Conservation (phyloP, 1,284 basidiomycete species). For the Ceratobasidium sp. region DNA sequence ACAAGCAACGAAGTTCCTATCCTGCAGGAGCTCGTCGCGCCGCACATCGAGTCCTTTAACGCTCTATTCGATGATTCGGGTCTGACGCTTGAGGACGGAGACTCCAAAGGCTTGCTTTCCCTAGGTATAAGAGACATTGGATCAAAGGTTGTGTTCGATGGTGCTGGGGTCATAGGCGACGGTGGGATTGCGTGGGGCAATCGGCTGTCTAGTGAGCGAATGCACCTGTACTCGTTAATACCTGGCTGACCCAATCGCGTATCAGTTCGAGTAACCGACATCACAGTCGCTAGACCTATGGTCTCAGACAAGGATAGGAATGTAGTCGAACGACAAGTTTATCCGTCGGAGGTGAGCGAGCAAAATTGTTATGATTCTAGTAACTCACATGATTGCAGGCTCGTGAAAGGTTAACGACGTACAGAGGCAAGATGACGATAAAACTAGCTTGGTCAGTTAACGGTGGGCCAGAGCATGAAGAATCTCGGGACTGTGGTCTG, state of each 20-base stretch:
- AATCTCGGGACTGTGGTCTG: slow-evolving; percentile 88
- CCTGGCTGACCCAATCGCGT: not conserved
- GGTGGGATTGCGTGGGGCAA: slow-evolving; percentile 74
- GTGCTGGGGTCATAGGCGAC: slow-evolving; percentile 61
- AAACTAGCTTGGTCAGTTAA: slow-evolving; percentile 90
- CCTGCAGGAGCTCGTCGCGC: slow-evolving; percentile 91
- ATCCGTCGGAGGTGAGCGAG: slow-evolving; percentile 80
- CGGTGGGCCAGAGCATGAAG: slow-evolving; percentile 71
- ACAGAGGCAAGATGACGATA: slow-evolving; percentile 90
- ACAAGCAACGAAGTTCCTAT: slow-evolving; percentile 77
- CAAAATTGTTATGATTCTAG: not conserved
- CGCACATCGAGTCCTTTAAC: slow-evolving; percentile 97
- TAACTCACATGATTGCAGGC: slow-evolving; percentile 60
- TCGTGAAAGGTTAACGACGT: slow-evolving; percentile 90
- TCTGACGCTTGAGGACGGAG: slow-evolving; percentile 71
- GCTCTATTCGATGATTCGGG: slow-evolving; percentile 90
- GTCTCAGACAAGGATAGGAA: slow-evolving; percentile 84
- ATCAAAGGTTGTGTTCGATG: slow-evolving; percentile 91
- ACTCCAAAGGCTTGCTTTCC: slow-evolving; percentile 81
- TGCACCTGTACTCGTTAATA: slow-evolving; percentile 22
- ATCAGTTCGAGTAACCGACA: slow-evolving; percentile 88
- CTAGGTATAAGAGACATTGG: slow-evolving; percentile 86
- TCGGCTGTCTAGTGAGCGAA: slow-evolving; percentile 48
- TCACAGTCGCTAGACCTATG: slow-evolving; percentile 85
- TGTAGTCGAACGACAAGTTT: slow-evolving; percentile 78